phyloP scores from a whole-genome alignment of 495 filamentous ascomycete genomes.

The Neurospora tetrasperma region DNA sequence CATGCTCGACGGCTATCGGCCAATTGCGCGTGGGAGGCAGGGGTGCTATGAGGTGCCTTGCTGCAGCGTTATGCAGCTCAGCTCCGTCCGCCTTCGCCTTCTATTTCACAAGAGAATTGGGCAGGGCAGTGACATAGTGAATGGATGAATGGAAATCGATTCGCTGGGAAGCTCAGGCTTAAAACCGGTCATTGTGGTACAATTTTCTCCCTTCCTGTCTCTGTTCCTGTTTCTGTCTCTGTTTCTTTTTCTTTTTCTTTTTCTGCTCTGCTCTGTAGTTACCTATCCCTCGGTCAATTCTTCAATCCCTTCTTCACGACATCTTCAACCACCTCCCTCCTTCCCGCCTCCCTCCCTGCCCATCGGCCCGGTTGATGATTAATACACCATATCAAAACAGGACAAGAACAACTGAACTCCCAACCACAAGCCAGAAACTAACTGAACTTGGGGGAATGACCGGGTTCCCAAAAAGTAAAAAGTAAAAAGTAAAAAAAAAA shows the following conservation, averaged over 20 bases:
- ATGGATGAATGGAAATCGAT: not conserved
- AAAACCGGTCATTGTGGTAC: not conserved
- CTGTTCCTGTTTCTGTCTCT: not conserved
- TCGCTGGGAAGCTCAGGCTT: not conserved
- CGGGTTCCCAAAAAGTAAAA: not conserved
- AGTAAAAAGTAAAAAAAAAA: not conserved
- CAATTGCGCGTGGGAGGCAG: constrained; percentile 24
- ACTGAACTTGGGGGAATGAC: not conserved
- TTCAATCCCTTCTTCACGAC: not conserved
- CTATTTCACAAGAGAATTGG: not conserved
- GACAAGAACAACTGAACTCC: not conserved
- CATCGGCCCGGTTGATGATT: not conserved
- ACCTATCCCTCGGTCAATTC: not conserved
- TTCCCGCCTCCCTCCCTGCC: not conserved
- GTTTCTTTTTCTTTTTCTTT: not conserved
- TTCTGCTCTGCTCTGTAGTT: not conserved
- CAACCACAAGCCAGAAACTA: not conserved
- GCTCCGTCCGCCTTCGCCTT: not conserved
- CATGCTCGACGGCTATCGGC: constrained; percentile 21
- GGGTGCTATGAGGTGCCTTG: constrained; percentile 11
- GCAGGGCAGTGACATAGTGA: not conserved
- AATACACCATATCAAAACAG: not conserved
- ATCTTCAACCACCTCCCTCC: not conserved
- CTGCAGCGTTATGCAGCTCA: constrained; percentile 26
- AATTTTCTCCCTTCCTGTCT: not conserved